Evolutionary conservation across 1,284 basidiomycete species (phyloP).

Genomic region (Rhodotorula sp.): DNA sequence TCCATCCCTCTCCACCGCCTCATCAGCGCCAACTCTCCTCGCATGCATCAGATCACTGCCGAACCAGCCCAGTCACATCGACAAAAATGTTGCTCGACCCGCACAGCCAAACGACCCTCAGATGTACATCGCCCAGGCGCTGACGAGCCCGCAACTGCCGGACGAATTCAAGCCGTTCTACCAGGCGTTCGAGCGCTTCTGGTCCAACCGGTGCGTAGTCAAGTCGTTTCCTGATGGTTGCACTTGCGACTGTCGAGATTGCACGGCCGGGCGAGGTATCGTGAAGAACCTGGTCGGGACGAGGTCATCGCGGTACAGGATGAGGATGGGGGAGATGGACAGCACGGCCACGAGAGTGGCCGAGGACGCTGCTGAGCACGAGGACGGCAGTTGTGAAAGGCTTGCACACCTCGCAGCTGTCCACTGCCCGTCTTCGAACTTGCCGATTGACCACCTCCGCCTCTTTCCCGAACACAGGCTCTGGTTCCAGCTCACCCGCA

Average conservation of each 20-base stretch:
- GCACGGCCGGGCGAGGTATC: not conserved
- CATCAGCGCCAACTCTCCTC: too few species aligned
- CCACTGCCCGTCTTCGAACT: not conserved
- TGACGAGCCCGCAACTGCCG: conserved; percentile 50
- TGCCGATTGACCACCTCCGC: not conserved
- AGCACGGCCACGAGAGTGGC: not conserved
- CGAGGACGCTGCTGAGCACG: too few species aligned
- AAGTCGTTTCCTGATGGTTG: not conserved
- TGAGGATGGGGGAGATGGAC: too few species aligned
- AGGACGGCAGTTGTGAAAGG: too few species aligned
- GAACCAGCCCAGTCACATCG: too few species aligned
- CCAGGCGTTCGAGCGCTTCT: conserved; percentile 67
- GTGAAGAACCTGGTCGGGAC: not conserved
- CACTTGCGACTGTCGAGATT: not conserved
- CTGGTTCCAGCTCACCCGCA: conserved; percentile 94
- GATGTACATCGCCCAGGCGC: conserved; percentile 35
- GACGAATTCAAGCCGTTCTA: conserved; percentile 75
- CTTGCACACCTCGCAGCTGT: too few species aligned
- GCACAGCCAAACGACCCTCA: conserved; percentile 19
- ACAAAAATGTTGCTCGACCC: conserved; percentile 23
- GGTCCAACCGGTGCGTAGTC: conserved; percentile 75
- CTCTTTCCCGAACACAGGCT: conserved; percentile 59
- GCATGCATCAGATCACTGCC: too few species aligned
- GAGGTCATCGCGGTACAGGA: too few species aligned
- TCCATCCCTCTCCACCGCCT: too few species aligned